Percentiles rank a stretch among this genome's conserved stretches.
Evolutionary conservation across 768 basidiomycete species (phyloP).

Genomic region (Phaeotremella skinneri): DNA sequence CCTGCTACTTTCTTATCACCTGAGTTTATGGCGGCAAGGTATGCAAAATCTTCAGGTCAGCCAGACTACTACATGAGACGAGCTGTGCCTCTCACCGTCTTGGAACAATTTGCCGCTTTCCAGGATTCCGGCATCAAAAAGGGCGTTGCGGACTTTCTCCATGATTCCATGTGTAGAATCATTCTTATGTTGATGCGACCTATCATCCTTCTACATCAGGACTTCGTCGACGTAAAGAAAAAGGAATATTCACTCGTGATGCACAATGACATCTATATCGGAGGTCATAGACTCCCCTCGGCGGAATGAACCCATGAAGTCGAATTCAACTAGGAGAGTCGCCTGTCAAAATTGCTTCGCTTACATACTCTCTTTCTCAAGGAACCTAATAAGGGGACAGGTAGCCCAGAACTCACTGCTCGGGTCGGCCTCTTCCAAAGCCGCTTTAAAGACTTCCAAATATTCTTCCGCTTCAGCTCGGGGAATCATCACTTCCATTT

Average conservation of each 20-base stretch:
- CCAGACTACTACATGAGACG: neutral
- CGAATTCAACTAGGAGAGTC: conserved; percentile 30
- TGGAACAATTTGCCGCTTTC: conserved; percentile 31
- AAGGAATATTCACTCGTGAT: conserved; percentile 34
- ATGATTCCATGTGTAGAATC: conserved; percentile 23
- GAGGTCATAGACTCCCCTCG: conserved; percentile 41
- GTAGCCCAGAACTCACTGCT: conserved; percentile 13
- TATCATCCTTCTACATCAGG: conserved; percentile 14
- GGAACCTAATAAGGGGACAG: too few species aligned
- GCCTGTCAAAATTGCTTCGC: neutral
- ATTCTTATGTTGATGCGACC: conserved; percentile 12
- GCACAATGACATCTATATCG: conserved; percentile 47
- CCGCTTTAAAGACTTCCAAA: conserved; percentile 22
- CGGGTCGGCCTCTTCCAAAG: conserved; percentile 39
- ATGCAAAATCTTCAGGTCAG: neutral
- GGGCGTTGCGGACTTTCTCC: conserved; percentile 27
- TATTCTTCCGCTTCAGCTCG: conserved; percentile 38
- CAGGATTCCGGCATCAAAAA: conserved; percentile 30
- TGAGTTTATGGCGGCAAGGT: neutral
- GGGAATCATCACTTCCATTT: conserved; percentile 47
- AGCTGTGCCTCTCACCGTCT: conserved; percentile 26
- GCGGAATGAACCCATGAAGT: conserved; percentile 46
- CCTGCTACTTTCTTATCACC: conserved; percentile 43
- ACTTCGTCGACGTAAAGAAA: neutral
- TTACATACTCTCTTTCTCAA: neutral